Conservation (phyloP, 1,139 yeast species). For the Yueomyces sp. region DNA sequence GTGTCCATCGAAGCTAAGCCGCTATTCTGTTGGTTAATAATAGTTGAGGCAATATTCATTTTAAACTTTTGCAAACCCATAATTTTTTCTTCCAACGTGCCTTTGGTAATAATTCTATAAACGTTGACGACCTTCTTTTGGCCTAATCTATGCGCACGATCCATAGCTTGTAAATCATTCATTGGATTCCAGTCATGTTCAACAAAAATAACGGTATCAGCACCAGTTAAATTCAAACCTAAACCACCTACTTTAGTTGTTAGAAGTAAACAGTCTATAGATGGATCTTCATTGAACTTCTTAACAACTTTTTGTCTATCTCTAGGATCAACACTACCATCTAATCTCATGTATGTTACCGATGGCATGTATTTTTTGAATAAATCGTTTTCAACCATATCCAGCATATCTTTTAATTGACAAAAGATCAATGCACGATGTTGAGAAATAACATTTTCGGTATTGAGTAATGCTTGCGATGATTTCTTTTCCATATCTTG, state of each 20-base stretch:
- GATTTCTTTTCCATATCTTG: constrained; percentile 34
- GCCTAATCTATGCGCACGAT: constrained; percentile 94
- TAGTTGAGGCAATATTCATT: constrained; percentile 91
- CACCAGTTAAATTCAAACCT: constrained; percentile 94
- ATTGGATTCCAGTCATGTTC: constrained; percentile 99
- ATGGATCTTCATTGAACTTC: constrained; percentile 90
- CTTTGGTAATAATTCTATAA: constrained; percentile 80
- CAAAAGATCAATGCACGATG: constrained; percentile 94
- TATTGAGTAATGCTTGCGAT: constrained; percentile 32
- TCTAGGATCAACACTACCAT: constrained; percentile 89
- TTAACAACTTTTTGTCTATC: constrained; percentile 86
- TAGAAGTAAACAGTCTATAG: constrained; percentile 80
- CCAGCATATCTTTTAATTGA: constrained; percentile 95
- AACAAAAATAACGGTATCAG: constrained; percentile 95
- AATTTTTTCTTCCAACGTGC: constrained; percentile 90
- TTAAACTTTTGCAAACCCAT: constrained; percentile 98
- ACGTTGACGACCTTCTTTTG: constrained; percentile 96
- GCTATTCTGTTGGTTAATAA: constrained; percentile 91
- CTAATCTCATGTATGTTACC: constrained; percentile 89
- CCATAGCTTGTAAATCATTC: constrained; percentile 99
- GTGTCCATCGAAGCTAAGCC: constrained; percentile 96
- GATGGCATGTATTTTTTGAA: constrained; percentile 75
- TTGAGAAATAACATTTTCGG: constrained; percentile 72
- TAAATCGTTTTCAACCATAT: constrained; percentile 85
- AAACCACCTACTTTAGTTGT: constrained; percentile 98